Base-by-base conservation (phyloP, 1,139 yeast species). In the Hyphopichia burtonii region DNA sequence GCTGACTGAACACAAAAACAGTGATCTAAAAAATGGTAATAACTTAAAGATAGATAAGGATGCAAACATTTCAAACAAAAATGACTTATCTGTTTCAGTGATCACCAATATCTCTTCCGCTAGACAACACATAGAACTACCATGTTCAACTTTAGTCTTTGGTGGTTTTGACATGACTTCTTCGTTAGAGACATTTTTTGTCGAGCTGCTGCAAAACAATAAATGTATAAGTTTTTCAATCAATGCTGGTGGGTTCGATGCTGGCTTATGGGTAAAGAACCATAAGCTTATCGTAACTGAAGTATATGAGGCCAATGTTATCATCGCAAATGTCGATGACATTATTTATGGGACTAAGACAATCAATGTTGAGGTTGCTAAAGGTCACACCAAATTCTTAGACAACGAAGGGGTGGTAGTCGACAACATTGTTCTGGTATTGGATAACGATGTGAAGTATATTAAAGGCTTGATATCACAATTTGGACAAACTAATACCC, bases 391-490 rank as follows among this genome's bases (percentile, higher is more conserved):
- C 28, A 45, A 45, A 15, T 16, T 55, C 8, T 39, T 51, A 19
- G 58, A 58, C 38, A 42, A 49, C 35, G 38, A 43, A n/a, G 49
- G 41, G 37, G 16, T 23, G 18, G 31, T 41, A 19, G 12, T 44
- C 51, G 32, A 31, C 37, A 1, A 17, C 33, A 1, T 46, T 41
- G 2, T 39, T 6, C 45, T 45, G 6, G 42, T 60, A 1, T 34
- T 62, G 4, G 47, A 54, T 0, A 40, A 46, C 5, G 70, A 65
- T 42, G 39, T 58, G 6, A 44, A 46, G 2, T 62, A 55, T 39
- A 15, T 62, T 5, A 45, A 52, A 20, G 23, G 34, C 23, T 19
- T 34, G n/a, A 9, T 25, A 25, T 10, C 12, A 4, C 28, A 25
- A 25, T 7, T 9, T 5, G 28, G 28, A 8, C 7, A 9, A 4